These are phyloP conservation scores for Diophrys appendiculata DNA, from an alignment of 73 alveolate genomes.

Conservation along the genomic window DNA sequence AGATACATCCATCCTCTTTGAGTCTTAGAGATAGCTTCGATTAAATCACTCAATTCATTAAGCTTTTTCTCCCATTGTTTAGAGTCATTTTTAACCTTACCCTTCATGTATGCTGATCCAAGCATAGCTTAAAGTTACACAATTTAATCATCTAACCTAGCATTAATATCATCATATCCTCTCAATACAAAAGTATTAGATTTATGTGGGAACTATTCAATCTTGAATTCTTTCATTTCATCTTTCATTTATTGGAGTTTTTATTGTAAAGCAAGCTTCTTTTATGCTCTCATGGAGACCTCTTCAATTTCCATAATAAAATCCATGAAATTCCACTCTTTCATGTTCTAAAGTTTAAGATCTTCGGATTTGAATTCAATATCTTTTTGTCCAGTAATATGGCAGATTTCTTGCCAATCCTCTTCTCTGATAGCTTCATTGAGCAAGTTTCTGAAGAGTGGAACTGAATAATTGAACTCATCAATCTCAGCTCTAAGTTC, in stretches of 20 bases:
- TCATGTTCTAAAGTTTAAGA: conserved; percentile 75
- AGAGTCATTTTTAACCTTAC: conserved; percentile 38
- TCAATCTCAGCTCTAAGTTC: conserved; percentile 85
- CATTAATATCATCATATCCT: conserved; percentile 78
- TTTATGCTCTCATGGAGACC: conserved; percentile 83
- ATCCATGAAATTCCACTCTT: conserved; percentile 70
- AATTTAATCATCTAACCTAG: conserved; percentile 81
- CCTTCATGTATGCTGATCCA: conserved; percentile 69
- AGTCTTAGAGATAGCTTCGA: conserved; percentile 88
- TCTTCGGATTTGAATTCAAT: conserved; percentile 86
- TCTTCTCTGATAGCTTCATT: conserved; percentile 93
- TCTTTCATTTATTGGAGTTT: conserved; percentile 78
- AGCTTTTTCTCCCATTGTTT: conserved; percentile 62
- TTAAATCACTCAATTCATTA: conserved; percentile 69
- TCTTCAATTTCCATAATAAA: conserved; percentile 85
- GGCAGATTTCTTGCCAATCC: conserved; percentile 94
- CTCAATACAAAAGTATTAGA: conserved; percentile 76
- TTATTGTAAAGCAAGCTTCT: conserved; percentile 72
- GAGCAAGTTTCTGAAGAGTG: conserved; percentile 86
- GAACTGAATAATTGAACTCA: conserved; percentile 84
- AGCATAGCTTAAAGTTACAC: conserved; percentile 73
- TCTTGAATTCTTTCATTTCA: conserved; percentile 66
- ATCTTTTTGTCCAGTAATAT: conserved; percentile 64
- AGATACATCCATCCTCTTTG: conserved; percentile 99
- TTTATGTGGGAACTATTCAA: conserved; percentile 73